These are phyloP conservation scores for Hypomyces rosellus DNA, from an alignment of 2,329 filamentous ascomycete species.

Conservation along the genomic window DNA sequence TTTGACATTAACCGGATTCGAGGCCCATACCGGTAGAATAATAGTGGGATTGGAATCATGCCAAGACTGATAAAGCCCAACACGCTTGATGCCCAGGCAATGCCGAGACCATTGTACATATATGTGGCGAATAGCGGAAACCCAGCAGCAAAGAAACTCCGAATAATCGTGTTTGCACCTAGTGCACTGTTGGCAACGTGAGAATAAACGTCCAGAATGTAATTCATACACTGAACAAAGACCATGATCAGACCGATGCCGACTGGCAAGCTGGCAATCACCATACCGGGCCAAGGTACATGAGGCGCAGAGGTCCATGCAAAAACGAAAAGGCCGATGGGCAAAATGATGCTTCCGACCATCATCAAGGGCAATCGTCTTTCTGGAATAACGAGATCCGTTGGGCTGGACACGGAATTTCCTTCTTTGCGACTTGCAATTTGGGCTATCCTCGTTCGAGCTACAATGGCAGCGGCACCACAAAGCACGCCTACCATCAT, in stretches of 20 bases:
- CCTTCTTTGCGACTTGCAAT: not conserved
- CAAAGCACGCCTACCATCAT: conserved; percentile 8
- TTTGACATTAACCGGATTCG: conserved; percentile 4
- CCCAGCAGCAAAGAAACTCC: conserved; percentile 57
- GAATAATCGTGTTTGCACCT: conserved; percentile 26
- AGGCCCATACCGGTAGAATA: conserved; percentile 13
- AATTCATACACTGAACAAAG: conserved; percentile 35
- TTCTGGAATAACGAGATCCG: not conserved
- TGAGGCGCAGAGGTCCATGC: conserved; percentile 4
- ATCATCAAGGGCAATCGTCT: conserved; percentile 6
- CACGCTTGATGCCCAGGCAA: conserved; percentile 15
- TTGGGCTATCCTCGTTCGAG: not conserved
- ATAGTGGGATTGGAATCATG: conserved; percentile 12
- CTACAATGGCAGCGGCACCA: conserved; percentile 5
- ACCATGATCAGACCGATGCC: not conserved
- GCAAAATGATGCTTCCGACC: conserved; percentile 5
- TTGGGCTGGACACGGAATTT: not conserved
- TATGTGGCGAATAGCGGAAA: conserved; percentile 11
- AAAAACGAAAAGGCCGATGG: conserved; percentile 6
- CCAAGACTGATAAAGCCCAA: conserved; percentile 10
- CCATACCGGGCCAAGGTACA: conserved; percentile 27
- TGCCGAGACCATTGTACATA: conserved; percentile 13
- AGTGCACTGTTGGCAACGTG: conserved; percentile 26
- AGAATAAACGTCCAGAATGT: conserved; percentile 27
- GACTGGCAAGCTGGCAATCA: conserved; percentile 9